Evolutionary conservation across 768 basidiomycete genomes (phyloP).

Genomic region (Trichaptum fuscoviolaceum): DNA sequence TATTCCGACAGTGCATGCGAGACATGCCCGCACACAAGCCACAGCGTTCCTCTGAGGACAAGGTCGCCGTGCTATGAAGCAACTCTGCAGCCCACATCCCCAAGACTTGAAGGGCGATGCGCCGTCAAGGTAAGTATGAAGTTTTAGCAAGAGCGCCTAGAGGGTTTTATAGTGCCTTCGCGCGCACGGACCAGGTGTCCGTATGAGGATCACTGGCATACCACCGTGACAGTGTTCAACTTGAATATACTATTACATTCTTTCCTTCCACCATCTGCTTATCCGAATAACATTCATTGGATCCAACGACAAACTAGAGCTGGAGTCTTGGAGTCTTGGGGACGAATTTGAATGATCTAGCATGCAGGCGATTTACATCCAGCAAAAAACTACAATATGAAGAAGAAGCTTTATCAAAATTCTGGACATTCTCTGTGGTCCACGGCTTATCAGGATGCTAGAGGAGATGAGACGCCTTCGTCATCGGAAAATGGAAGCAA

Average conservation of each 20-base stretch:
- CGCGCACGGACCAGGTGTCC: conserved; percentile 5
- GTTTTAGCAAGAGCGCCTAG: neutral
- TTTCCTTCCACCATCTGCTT: neutral
- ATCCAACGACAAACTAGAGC: no score
- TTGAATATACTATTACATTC: neutral
- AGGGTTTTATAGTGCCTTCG: neutral
- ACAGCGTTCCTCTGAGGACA: conserved; percentile 21
- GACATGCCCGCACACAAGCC: conserved; percentile 21
- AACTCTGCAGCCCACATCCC: conserved; percentile 21
- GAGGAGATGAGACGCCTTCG: no score
- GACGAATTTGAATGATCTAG: no score
- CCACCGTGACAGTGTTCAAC: neutral
- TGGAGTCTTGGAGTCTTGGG: no score
- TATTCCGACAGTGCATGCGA: conserved; percentile 42
- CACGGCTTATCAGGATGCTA: no score
- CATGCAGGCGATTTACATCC: no score
- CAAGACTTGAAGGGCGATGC: conserved; percentile 21
- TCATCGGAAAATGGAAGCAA: no score
- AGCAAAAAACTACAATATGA: no score
- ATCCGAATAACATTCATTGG: neutral
- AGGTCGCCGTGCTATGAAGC: conserved; percentile 23
- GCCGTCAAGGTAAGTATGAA: conserved; percentile 26
- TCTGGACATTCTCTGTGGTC: no score
- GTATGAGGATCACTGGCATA: neutral
- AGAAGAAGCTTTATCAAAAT: no score